Percentiles rank a stretch among this genome's conserved stretches.
Conservation (phyloP, 495 filamentous ascomycete species). For the Xeromyces bisporus region DNA sequence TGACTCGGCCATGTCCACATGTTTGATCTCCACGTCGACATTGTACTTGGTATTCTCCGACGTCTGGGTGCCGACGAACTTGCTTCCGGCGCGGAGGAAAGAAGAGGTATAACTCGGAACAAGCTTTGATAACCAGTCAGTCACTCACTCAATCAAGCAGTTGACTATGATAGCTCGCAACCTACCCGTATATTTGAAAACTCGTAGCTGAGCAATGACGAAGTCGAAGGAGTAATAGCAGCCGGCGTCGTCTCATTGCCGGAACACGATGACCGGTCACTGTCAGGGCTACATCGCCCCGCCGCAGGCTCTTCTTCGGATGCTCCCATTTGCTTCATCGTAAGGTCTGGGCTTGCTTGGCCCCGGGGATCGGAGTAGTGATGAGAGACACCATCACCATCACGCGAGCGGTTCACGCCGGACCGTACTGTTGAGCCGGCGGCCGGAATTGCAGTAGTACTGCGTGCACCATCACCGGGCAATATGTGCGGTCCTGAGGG, state of each 20-base stretch:
- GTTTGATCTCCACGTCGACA: slow-evolving; percentile 92
- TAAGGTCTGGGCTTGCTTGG: slow-evolving; percentile 8
- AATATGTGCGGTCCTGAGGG: slow-evolving; percentile 10
- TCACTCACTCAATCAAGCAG: background rate
- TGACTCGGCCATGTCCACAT: slow-evolving; percentile 88
- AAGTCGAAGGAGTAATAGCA: slow-evolving; percentile 18
- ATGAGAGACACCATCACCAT: slow-evolving; percentile 15
- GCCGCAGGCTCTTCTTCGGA: slow-evolving; percentile 21
- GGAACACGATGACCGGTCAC: slow-evolving; percentile 12
- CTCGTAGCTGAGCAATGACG: slow-evolving; percentile 42
- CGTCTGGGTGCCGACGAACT: slow-evolving; percentile 77
- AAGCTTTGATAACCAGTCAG: slow-evolving; percentile 17
- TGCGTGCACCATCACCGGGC: slow-evolving; percentile 11
- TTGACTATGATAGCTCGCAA: background rate
- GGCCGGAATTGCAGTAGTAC: slow-evolving; percentile 15
- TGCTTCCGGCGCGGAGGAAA: slow-evolving; percentile 73
- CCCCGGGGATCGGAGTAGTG: slow-evolving; percentile 15
- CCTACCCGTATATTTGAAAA: slow-evolving; percentile 50
- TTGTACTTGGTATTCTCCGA: slow-evolving; percentile 84
- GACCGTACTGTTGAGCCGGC: slow-evolving; percentile 13
- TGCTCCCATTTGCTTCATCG: slow-evolving; percentile 12
- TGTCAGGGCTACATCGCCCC: slow-evolving; percentile 19
- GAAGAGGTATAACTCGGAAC: slow-evolving; percentile 49
- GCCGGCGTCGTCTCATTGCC: slow-evolving; percentile 14
- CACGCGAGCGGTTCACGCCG: slow-evolving; percentile 17